Evolutionary conservation across 208 protist species (phyloP), one percentile per base, ranked within the genome.

Genomic region (Wallacemonas collosoma): DNA sequence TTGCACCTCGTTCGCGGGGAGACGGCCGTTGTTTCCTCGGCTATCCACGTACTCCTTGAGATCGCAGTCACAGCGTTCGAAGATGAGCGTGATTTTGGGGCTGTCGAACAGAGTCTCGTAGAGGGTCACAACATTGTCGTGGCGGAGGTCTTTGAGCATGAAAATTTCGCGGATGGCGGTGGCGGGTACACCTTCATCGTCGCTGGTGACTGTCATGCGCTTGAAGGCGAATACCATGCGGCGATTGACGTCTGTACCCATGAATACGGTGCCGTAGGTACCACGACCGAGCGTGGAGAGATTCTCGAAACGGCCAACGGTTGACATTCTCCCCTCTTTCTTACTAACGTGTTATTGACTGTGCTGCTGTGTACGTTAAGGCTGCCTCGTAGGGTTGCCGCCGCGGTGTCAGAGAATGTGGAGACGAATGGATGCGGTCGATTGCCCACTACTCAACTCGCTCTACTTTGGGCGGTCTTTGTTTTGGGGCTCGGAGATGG

Each of bases 211-310:
- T 14, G 76, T 79, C 75, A 98, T 97, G 58, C 91, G 86, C 84
- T 98, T 98, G 62, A 97, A 85, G 2, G 94, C 94, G 12, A 97
- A 85, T 58, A 97, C 75, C 11, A 89, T 47, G 1, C 85, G 85
- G 0, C 88, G 97, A 12, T 76, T 68, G 4, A 85, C 67, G 65
- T 99, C 92, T 35, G 88, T 92, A 2, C 94, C 98, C 80, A 98
- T 98, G 86, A 98, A 99, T n/a, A 99, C 98, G 39, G 97, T 93
- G 48, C 98, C 98, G 76, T 99, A 99, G 6, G 98, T 99, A 15
- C 98, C 98, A 71, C 98, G 91, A 4, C 98, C 98, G n/a, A 99
- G 86, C 79, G 98, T 99, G 43, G 96, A 92, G 15, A 99, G 73
- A 68, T 97, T 97, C 26, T 89, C 64, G 72, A 98, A 99, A 4